These are phyloP conservation scores for Talaromyces sp. DNA, from an alignment of 2,329 filamentous ascomycete genomes.

Conservation along the genomic window DNA sequence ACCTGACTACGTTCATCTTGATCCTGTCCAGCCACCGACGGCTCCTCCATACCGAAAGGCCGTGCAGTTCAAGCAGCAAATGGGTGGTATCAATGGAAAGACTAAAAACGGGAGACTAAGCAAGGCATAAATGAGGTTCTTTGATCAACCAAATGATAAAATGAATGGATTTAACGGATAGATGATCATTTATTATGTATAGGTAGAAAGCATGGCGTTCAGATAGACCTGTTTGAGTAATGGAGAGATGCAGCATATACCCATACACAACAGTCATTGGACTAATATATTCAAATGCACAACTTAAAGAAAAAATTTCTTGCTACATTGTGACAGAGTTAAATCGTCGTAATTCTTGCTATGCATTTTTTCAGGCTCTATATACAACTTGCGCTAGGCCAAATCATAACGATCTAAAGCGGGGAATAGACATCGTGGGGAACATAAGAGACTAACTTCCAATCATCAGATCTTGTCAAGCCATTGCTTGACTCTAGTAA, in stretches of 20 bases:
- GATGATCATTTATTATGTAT: slow-evolving; percentile 12
- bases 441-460: slow-evolving; percentile 12
- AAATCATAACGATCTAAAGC: slow-evolving; percentile 22
- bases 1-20: slow-evolving; percentile 80
- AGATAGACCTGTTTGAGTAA: neutral
- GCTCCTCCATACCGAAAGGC: slow-evolving; percentile 93
- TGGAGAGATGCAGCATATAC: slow-evolving; percentile 14
- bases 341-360: neutral
- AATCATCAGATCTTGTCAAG: slow-evolving; percentile 21
- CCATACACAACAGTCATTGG: slow-evolving; percentile 12
- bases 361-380: slow-evolving; percentile 16
- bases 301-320: slow-evolving; percentile 1
- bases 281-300: no score
- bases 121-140: neutral
- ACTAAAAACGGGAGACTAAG: slow-evolving; percentile 52
- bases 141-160: slow-evolving; percentile 7
- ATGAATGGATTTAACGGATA: slow-evolving; percentile 17
- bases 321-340: neutral
- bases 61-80: slow-evolving; percentile 76
- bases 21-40: slow-evolving; percentile 92
- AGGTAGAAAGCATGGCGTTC: slow-evolving; percentile 6
- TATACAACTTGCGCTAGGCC: slow-evolving; percentile 26
- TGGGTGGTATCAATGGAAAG: slow-evolving; percentile 77
- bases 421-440: slow-evolving; percentile 19
- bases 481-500: slow-evolving; percentile 62